These are phyloP conservation scores for Paraphoma sp. DNA, from an alignment of 2,329 filamentous ascomycete species.

Conservation along the genomic window DNA sequence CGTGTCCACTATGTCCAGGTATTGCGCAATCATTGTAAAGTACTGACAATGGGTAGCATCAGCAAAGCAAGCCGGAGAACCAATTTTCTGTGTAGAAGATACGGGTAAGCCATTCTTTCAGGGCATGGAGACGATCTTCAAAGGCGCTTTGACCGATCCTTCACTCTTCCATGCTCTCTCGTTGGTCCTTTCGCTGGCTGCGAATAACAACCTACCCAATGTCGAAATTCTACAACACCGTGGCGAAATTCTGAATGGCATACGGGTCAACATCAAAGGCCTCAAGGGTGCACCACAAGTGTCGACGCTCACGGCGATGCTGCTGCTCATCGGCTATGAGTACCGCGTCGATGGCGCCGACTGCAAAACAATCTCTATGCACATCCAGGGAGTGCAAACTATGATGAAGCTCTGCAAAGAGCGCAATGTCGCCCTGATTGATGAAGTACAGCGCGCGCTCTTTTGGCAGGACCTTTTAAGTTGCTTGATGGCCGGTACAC, in stretches of 20 bases:
- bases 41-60: background rate
- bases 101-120: conserved; percentile 15
- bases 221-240: conserved; percentile 18
- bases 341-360: conserved; percentile 16
- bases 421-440: conserved; percentile 5
- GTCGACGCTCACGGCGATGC: conserved; percentile 23
- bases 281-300: conserved; percentile 9
- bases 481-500: conserved; percentile 17
- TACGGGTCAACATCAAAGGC: conserved; percentile 11
- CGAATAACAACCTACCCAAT: conserved; percentile 19
- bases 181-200: conserved; percentile 18
- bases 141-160: conserved; percentile 20
- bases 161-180: conserved; percentile 25
- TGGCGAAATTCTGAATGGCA: conserved; percentile 15
- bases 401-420: conserved; percentile 11
- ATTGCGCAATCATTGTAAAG: conserved; percentile 3
- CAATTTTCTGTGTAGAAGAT: conserved; percentile 19
- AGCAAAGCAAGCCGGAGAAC: conserved; percentile 16
- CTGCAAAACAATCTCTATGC: conserved; percentile 13
- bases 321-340: conserved; percentile 27
- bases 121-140: conserved; percentile 24
- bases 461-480: conserved; percentile 27
- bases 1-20: background rate
- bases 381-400: conserved; percentile 15
- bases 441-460: conserved; percentile 15